Evolutionary conservation across 345 rosid genomes (phyloP), one percentile per base, ranked within the genome.

Genomic region (Syzygium oleosum): DNA sequence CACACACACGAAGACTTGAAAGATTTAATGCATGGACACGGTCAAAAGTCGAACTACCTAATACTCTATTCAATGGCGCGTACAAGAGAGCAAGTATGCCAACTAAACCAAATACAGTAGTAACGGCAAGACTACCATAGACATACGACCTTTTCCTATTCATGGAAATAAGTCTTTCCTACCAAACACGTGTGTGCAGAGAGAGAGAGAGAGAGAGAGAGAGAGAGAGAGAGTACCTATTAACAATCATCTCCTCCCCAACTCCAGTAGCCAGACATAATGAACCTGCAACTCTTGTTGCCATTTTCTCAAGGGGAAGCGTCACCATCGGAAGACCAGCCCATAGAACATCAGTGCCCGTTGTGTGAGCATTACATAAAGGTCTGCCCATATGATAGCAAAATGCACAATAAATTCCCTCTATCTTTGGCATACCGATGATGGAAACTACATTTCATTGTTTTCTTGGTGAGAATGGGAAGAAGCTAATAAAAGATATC

Each of bases 241-340:
- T 94, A 65, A 97, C 99, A 89, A 98, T 96, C 99, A 98, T 98
- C 91, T 96, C 99, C 12, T 96, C 99, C 68, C 99, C 99, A 34
- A 98, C 93, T 31, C 99, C 99, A 88, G 99, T 97, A 78, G 99
- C 98, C 58, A 94, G 93, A 89, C 99, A 98, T 54, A 98, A 95
- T 41, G 99, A 98, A 84, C 99, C 99, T 90, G 99, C 99, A 85
- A 98, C 99, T 89, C 99, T 92, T 25, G 99, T 97, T 58, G 99
- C 99, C 99, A 98, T 98, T 91, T 97, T 98, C 91, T 98, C 98
- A n/a, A 96, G 98, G 6, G 99, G 99, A 80, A 93, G 89, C n/a
- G 99, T 98, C 90, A 98, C 94, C 97, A 98, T 97, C 5, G 99
- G 99, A 73, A 97, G 94, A 87, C 99, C 99, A 84, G 99, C 99